phyloP scores from a whole-genome alignment of 1,284 basidiomycete species.

The Mrakiaceae sp. region DNA sequence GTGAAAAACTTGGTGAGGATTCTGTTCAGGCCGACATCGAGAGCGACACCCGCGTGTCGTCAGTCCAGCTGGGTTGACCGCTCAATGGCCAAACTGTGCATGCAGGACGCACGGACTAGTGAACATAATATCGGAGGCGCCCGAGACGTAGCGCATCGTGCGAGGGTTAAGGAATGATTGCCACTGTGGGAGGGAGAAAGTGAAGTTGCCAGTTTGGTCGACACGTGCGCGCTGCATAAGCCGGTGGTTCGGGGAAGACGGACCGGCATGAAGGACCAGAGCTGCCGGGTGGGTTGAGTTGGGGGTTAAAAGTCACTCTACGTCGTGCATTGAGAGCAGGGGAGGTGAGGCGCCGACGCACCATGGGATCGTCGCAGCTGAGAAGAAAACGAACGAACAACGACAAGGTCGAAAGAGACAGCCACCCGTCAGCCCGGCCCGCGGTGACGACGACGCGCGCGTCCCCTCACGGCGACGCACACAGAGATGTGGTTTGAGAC shows the following conservation, averaged over 20 bases:
- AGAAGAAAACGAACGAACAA: background rate
- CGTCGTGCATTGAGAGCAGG: background rate
- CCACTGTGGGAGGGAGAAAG: slow-evolving; percentile 3
- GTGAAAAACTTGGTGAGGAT: slow-evolving; percentile 66
- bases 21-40: background rate
- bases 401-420: too few relatives aligned
- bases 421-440: too few relatives aligned
- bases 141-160: slow-evolving; percentile 56
- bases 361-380: slow-evolving; percentile 33
- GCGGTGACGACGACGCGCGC: too few relatives aligned
- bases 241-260: slow-evolving; percentile 3
- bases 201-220: slow-evolving; percentile 12
- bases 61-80: background rate
- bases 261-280: slow-evolving; percentile 19
- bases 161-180: slow-evolving; percentile 36
- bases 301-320: background rate
- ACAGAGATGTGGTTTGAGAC: slow-evolving; percentile 87
- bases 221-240: too few relatives aligned
- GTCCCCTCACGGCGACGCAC: background rate
- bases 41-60: background rate
- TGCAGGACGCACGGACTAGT: slow-evolving; percentile 62
- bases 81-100: background rate
- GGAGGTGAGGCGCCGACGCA: slow-evolving; percentile 19
- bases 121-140: slow-evolving; percentile 73
- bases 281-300: background rate